Base-by-base conservation (phyloP, 257 asterid genomes). In the Linaria vulgaris region DNA sequence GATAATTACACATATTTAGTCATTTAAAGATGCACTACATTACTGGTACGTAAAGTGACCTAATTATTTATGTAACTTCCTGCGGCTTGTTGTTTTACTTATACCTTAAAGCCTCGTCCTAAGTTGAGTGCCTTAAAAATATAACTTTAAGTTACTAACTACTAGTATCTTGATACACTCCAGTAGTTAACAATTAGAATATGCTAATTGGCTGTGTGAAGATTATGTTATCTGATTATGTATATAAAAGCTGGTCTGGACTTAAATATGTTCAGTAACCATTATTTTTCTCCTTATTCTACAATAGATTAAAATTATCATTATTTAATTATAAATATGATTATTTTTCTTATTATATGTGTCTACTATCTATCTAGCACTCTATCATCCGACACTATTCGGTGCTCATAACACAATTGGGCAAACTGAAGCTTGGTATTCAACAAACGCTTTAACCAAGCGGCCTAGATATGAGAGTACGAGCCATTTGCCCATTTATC, bases 371-470 rank as follows among this genome's bases (percentile, higher is more conserved):
- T 79, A 80, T 78, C 72, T 92, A 92, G 99, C 94, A 80, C 87
- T 87, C 78, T 92, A 85, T 80, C 84, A 83, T 82, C 98, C 71
- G 88, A 81, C 84, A 60, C 78, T 85, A 75, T 80, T 85, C 82
- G 94, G 88, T 87, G 85, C 84, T 80, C 80, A 80, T 80, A 85
- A 77, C 94, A 78, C 76, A 72, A 71, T 78, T 84, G 98, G 96
- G 82, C 97, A 79, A 82, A 77, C 86, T 79, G 95, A 92, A 75
- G 97, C 95, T 82, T 89, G 97, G 99, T 87, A 78, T 84, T 74
- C 97, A 41, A 59, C 91, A 78, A 79, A 87, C 85, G 84, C 83
- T 74, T 76, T 92, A 87, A 83, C 79, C 84, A 92, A 92, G 97
- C 97, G 95, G 69, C 82, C 89, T 92, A 92, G 96, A 79, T 79